Conservation (phyloP, 1,284 basidiomycete species). For the Xerocomus nothofagi region DNA sequence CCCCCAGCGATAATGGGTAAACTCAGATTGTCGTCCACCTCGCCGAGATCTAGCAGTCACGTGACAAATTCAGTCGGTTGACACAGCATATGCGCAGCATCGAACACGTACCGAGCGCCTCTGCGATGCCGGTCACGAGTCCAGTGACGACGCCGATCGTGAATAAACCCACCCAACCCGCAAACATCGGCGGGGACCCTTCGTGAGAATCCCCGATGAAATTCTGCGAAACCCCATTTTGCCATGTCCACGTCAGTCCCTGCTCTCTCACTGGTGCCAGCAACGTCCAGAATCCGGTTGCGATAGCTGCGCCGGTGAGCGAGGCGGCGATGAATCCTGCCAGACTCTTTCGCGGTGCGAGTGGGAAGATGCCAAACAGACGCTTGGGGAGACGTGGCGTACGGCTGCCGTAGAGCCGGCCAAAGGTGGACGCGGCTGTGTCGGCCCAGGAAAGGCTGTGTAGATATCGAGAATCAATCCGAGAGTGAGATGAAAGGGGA, state of each 20-base stretch:
- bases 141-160: conserved; percentile 67
- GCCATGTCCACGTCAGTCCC: conserved; percentile 56
- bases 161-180: conserved; percentile 56
- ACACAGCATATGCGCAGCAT: conserved; percentile 2
- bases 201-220: conserved; percentile 9
- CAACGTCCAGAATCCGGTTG: conserved; percentile 78
- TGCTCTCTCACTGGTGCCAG: conserved; percentile 47
- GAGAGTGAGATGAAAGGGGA: neutral
- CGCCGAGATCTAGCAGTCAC: conserved; percentile 71
- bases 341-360: conserved; percentile 82
- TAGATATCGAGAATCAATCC: neutral
- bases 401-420: conserved; percentile 77
- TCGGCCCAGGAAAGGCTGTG: conserved; percentile 93
- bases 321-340: conserved; percentile 89
- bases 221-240: conserved; percentile 39
- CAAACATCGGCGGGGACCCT: conserved; percentile 19
- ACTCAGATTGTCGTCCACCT: conserved; percentile 91
- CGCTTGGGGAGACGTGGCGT: conserved; percentile 76
- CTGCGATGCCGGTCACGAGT: conserved; percentile 77
- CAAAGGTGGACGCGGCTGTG: conserved; percentile 92
- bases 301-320: conserved; percentile 73
- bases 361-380: conserved; percentile 59
- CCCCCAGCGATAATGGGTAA: conserved; percentile 89
- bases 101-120: conserved; percentile 72
- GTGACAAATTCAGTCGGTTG: conserved; percentile 9